Evolutionary conservation across 169 alveolate genomes (phyloP), one percentile per base, ranked within the genome.

Genomic region (Blepharisma undulans): DNA sequence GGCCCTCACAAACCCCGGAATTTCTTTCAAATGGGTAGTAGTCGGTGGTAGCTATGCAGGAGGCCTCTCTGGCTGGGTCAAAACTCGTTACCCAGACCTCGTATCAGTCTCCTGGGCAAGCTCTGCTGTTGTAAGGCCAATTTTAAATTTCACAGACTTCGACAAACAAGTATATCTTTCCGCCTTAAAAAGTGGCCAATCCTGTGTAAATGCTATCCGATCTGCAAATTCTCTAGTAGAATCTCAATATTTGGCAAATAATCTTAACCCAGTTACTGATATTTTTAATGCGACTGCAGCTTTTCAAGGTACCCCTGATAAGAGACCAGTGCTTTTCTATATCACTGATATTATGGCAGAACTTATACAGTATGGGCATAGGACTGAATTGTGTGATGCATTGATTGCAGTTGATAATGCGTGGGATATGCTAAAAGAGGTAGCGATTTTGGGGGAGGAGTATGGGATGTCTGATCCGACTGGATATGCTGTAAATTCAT

Each of bases 1-100:
- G 12, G 60, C 60, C 8, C 19, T 30, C 8, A 27, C 22, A 22
- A 14, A 87, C 21, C 79, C 32, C 19, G 92, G 91, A 87, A 88
- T 76, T 29, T 48, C 18, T 4, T 30, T 27, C 16, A 91, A 94
- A 10, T 91, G 89, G 30, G 84, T 95, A 30, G 95, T 90, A 19
- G 80, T 93, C 72, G 97, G 97, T 84, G 97, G 97, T 0, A 92
- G 95, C 27, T 95, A 95, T 84, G 96, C 96, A 25, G 97, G 96
- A 22, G 94, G 92, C 95, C 82, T 95, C 1, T 94, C 96, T 79
- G 92, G 95, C 21, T 95, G 97, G 97, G 27, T 95, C 48, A 92
- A 96, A 92, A 92, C 94, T 93, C 92, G 94, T 72, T 95, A 90
- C 79, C 97, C 97, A 12, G 89, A 92, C 33, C 72, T 90, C 30